phyloP scores from a whole-genome alignment of 495 filamentous ascomycete species.

The Beverwykella pulmonaria region DNA sequence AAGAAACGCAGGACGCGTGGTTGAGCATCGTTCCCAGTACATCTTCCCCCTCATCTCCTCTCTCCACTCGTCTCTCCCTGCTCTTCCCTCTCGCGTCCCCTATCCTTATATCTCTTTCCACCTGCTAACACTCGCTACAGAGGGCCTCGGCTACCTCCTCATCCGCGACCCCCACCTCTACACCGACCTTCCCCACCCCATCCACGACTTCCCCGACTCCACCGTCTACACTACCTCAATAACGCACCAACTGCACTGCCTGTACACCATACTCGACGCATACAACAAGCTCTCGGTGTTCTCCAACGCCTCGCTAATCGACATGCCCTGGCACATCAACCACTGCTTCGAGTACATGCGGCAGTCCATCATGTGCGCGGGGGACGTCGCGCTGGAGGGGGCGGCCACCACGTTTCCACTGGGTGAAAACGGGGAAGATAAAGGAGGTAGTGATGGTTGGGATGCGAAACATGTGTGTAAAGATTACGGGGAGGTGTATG shows the following conservation, averaged over 20 bases:
- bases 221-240: conserved; percentile 54
- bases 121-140: no score
- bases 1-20: conserved; percentile 48
- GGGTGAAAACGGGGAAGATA: conserved; percentile 32
- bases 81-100: background rate
- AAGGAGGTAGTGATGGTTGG: conserved; percentile 53
- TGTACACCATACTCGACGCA: conserved; percentile 53
- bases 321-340: conserved; percentile 54
- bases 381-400: conserved; percentile 53
- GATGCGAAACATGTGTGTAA: conserved; percentile 54
- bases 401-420: conserved; percentile 51
- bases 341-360: conserved; percentile 56
- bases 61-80: background rate
- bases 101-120: no score
- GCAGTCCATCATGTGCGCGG: conserved; percentile 53
- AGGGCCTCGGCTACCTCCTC: conserved; percentile 53
- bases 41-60: conserved; percentile 5
- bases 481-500: conserved; percentile 48
- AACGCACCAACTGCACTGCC: conserved; percentile 53
- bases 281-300: conserved; percentile 33
- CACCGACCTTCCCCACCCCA: conserved; percentile 51
- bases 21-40: conserved; percentile 51
- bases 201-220: conserved; percentile 50
- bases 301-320: conserved; percentile 40
- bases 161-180: conserved; percentile 50